Base-by-base conservation (phyloP, 2,329 filamentous ascomycete species). In the Trichoderma pleuroti region DNA sequence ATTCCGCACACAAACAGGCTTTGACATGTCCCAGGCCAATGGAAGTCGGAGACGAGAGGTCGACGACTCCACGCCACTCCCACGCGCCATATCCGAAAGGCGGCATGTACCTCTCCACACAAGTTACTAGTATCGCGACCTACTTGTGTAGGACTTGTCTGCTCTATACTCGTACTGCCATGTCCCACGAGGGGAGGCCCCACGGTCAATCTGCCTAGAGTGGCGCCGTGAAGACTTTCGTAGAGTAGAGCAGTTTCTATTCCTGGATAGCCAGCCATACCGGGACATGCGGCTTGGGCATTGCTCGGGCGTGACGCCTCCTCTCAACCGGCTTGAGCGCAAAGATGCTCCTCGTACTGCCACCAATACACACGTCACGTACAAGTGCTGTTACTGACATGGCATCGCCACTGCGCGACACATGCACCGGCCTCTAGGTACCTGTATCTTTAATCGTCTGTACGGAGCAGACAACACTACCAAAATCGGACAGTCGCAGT, bases 21-120 rank as follows among this genome's bases (percentile, higher is more conserved):
- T 30, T 12, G 63, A 54, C 46, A 66, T 56, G 21, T n/a, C 34
- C 46, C 18, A 67, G 64, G 64, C 54, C 54, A 67, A 59, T 67
- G 34, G 34, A 57, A 46, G 49, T 63, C 8, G 46, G 16, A 54
- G 28, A 46, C 8, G 30, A 65, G 21, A 26, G 30, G 21, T 39
- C 30, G 46, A 65, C 8, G 62, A n/a, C 46, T 54, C 62, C 62
- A 36, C 49, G 62, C 46, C 46, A 36, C 46, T 54, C 62, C 21
- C 46, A 65, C 62, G 21, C 62, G 62, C 62, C 28, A 28, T 52
- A 36, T 52, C 28, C 11, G 18, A 46, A 63, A 21, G 32, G n/a
- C 32, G 16, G 21, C 61, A 24, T 26, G 32, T 61, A 26, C 26
- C 54, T 32, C 16, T 42, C 59, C 59, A 34, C 28, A 62, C 16